phyloP scores from a whole-genome alignment of 768 basidiomycete species.

The Trametopsis cervina region DNA sequence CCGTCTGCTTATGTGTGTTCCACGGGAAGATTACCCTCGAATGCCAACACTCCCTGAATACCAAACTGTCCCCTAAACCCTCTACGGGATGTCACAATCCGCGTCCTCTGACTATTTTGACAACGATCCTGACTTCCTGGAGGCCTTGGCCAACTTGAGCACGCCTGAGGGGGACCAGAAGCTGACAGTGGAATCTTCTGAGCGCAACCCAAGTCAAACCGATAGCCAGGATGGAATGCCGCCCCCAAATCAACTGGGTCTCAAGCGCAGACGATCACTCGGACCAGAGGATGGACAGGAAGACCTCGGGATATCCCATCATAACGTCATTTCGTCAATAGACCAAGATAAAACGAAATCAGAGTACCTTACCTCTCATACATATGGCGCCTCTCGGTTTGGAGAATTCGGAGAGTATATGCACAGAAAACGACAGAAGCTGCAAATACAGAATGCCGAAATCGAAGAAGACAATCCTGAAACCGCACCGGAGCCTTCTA shows the following conservation, averaged over 20 bases:
- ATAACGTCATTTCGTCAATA: conserved; percentile 8
- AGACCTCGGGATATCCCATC: conserved; percentile 10
- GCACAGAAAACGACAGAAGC: conserved; percentile 82
- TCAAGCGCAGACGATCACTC: conserved; percentile 32
- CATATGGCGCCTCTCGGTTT: conserved; percentile 76
- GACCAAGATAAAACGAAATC: conserved; percentile 4
- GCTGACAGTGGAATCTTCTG: background rate
- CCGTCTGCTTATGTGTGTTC: too few relatives aligned
- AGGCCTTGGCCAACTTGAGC: background rate
- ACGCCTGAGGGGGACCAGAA: background rate
- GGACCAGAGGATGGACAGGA: conserved; percentile 30
- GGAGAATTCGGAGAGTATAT: conserved; percentile 87
- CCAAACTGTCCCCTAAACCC: too few relatives aligned
- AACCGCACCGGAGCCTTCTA: conserved; percentile 24
- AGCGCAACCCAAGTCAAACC: background rate
- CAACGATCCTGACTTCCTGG: conserved; percentile 2
- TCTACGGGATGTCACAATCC: background rate
- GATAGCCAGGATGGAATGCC: background rate
- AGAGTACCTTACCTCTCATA: conserved; percentile 23
- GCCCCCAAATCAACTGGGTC: conserved; percentile 25
- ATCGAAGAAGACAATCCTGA: conserved; percentile 24
- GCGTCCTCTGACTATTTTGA: conserved; percentile 6
- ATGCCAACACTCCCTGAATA: too few relatives aligned
- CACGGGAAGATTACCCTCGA: too few relatives aligned
- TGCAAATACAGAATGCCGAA: conserved; percentile 70